A percentile compares a stretch with the other conserved stretches of the same genome.
These are phyloP conservation scores for Tulasnella sp. DNA, from an alignment of 768 basidiomycete species.

Conservation along the genomic window DNA sequence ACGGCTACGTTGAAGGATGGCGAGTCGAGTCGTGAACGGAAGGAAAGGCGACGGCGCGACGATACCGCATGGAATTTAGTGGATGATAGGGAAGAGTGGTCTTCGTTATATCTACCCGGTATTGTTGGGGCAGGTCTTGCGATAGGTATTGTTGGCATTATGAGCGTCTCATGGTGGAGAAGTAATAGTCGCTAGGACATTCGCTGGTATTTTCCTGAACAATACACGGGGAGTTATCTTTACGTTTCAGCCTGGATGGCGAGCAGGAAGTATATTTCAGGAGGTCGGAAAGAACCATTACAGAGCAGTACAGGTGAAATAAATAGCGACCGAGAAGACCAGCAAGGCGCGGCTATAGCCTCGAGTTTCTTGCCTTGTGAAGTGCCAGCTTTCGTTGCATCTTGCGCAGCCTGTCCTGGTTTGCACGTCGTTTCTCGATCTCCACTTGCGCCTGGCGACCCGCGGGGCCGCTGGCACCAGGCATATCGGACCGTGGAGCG, in stretches of 20 bases:
- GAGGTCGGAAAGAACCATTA: no score
- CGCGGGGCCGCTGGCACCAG: not conserved
- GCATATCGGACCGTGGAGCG: constrained; percentile 39
- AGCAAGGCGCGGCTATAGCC: constrained; percentile 12
- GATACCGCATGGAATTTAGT: not conserved
- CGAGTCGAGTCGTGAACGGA: not conserved
- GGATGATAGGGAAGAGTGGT: constrained; percentile 5
- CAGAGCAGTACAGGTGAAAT: no score
- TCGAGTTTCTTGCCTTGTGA: constrained; percentile 14
- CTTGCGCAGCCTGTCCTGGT: constrained; percentile 16
- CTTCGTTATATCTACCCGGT: constrained; percentile 4
- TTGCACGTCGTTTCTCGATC: constrained; percentile 15
- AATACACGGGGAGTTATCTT: no score
- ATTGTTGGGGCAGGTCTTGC: constrained; percentile 9
- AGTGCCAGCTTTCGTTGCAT: constrained; percentile 19
- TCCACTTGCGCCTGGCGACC: constrained; percentile 13
- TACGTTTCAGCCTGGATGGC: no score
- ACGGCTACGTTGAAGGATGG: not conserved
- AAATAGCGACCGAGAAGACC: no score
- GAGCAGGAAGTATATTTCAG: no score
- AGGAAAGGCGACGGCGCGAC: not conserved
- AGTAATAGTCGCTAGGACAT: constrained; percentile 14
- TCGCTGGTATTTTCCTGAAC: no score
- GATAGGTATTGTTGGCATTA: constrained; percentile 9
- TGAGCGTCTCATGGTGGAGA: constrained; percentile 16